Percentiles rank a stretch among this genome's conserved stretches.
These are phyloP conservation scores for Peronosclerospora sorghi DNA, from an alignment of 352 stramenopile species.

Conservation along the genomic window DNA sequence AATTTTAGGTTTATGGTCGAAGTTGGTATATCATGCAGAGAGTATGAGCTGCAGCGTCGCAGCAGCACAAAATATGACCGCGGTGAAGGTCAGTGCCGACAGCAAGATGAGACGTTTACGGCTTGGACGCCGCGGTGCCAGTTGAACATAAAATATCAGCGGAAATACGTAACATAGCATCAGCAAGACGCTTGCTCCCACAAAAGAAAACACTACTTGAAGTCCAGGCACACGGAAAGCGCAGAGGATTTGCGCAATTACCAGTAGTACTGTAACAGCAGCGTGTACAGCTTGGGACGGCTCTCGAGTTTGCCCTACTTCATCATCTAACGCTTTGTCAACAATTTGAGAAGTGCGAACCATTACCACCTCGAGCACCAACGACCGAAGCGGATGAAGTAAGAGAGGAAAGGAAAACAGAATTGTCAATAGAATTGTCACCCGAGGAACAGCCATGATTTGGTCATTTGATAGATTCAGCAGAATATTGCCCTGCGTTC, in stretches of 20 bases:
- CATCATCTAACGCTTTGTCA: not conserved
- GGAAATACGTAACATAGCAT: slow-evolving; percentile 69
- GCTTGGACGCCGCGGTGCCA: slow-evolving; percentile 33
- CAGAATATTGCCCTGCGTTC: slow-evolving; percentile 64
- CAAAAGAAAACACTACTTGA: slow-evolving; percentile 69
- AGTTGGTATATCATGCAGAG: slow-evolving; percentile 5
- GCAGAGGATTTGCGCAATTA: slow-evolving; percentile 36
- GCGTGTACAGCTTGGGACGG: slow-evolving; percentile 23
- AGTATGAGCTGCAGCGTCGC: slow-evolving; percentile 38
- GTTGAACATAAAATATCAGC: slow-evolving; percentile 38
- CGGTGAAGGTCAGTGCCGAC: slow-evolving; percentile 21
- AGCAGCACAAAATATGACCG: slow-evolving; percentile 43
- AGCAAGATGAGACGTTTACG: slow-evolving; percentile 22
- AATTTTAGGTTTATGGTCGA: not conserved
- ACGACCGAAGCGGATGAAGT: slow-evolving; percentile 53
- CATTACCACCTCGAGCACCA: slow-evolving; percentile 49
- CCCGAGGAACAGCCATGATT: slow-evolving; percentile 57
- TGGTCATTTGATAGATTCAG: slow-evolving; percentile 61
- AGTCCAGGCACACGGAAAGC: slow-evolving; percentile 44
- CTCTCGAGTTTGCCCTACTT: not conserved
- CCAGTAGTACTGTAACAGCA: slow-evolving; percentile 28
- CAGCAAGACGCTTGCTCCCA: slow-evolving; percentile 58
- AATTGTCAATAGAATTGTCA: slow-evolving; percentile 62
- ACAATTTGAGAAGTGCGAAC: slow-evolving; percentile 8
- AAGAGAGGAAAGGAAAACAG: slow-evolving; percentile 65